phyloP scores from a whole-genome alignment of 2,329 filamentous ascomycete species.

The Colletotrichum costaricense region DNA sequence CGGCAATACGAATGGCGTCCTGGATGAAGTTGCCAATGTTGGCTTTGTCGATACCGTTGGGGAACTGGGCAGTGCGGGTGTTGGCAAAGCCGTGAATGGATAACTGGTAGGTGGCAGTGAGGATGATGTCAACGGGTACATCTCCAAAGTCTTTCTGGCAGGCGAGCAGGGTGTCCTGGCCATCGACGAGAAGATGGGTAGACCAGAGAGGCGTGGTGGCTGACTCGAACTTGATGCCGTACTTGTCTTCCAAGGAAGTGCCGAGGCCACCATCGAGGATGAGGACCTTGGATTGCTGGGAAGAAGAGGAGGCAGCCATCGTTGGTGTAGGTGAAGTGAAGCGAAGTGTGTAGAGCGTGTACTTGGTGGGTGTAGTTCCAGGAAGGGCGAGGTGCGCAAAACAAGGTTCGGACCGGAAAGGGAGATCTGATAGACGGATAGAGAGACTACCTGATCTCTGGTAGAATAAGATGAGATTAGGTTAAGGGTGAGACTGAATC shows the following conservation, averaged over 20 bases:
- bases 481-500: neutral
- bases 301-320: slow-evolving; percentile 14
- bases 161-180: slow-evolving; percentile 59
- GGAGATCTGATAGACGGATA: neutral
- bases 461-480: neutral
- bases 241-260: slow-evolving; percentile 71
- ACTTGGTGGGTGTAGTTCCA: neutral
- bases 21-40: slow-evolving; percentile 55
- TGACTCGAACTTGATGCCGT: slow-evolving; percentile 61
- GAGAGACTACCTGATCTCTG: neutral
- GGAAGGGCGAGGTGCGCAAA: neutral
- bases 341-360: too few species aligned
- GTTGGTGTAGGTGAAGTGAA: neutral
- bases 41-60: slow-evolving; percentile 53
- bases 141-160: slow-evolving; percentile 68
- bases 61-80: slow-evolving; percentile 56
- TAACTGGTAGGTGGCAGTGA: slow-evolving; percentile 76
- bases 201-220: slow-evolving; percentile 73
- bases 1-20: slow-evolving; percentile 56
- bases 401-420: neutral
- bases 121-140: slow-evolving; percentile 70
- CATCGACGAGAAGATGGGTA: slow-evolving; percentile 70
- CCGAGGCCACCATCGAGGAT: slow-evolving; percentile 76
- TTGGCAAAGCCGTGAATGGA: slow-evolving; percentile 66
- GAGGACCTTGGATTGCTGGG: slow-evolving; percentile 43